Percentiles rank a stretch among this genome's conserved stretches.
Evolutionary conservation across 768 basidiomycete species (phyloP).

Genomic region (Mycena olivaceomarginata): DNA sequence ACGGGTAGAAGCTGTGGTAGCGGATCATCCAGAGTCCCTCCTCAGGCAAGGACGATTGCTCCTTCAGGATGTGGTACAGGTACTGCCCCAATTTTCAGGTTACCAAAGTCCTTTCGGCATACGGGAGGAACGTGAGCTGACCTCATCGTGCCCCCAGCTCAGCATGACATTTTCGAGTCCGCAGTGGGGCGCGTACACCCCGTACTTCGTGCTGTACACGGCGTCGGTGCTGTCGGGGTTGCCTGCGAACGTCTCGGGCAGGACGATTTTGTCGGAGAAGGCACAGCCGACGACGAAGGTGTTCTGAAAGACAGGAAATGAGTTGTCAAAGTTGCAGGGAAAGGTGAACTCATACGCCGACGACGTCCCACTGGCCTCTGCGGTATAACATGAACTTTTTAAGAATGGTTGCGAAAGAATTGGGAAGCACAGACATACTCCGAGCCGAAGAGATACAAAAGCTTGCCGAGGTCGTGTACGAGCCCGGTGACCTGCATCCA

Average conservation of each 20-base stretch:
- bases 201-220: conserved; percentile 77
- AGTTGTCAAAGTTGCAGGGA: not conserved
- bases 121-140: conserved; percentile 66
- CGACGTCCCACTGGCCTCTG: conserved; percentile 94
- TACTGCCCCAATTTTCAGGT: no score
- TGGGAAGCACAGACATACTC: conserved; percentile 52
- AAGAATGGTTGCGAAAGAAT: not conserved
- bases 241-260: conserved; percentile 72
- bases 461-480: conserved; percentile 85
- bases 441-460: conserved; percentile 88
- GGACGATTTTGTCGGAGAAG: conserved; percentile 89
- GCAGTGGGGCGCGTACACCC: conserved; percentile 87
- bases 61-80: conserved; percentile 84
- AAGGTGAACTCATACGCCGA: conserved; percentile 72
- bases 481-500: conserved; percentile 90
- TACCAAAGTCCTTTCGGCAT: conserved; percentile 60
- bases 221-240: conserved; percentile 74
- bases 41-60: conserved; percentile 85
- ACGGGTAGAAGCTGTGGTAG: conserved; percentile 95
- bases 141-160: conserved; percentile 71
- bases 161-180: conserved; percentile 90
- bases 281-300: conserved; percentile 89
- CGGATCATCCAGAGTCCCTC: conserved; percentile 95
- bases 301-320: conserved; percentile 60
- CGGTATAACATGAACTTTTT: no score